Conservation (phyloP, 1,139 yeast species). For the Blastobotrys buckinghamii region DNA sequence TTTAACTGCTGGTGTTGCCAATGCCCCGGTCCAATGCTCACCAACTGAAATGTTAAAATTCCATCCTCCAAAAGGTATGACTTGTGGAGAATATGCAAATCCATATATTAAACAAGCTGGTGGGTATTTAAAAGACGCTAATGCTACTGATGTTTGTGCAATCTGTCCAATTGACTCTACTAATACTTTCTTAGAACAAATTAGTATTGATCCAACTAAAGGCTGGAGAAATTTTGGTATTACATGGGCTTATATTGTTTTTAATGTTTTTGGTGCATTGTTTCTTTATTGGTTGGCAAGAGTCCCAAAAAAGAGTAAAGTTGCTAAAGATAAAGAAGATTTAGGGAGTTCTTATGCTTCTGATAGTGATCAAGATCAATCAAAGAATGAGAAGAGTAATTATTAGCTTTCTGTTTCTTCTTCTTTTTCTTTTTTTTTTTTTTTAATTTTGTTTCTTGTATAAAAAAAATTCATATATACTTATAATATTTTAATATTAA, state of each 20-base stretch:
- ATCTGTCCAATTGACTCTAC: conserved; percentile 52
- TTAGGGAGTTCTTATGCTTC: not conserved
- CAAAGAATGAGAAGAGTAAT: too few relatives aligned
- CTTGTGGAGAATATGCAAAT: conserved; percentile 51
- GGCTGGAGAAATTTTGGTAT: conserved; percentile 61
- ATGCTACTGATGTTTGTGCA: conserved; percentile 49
- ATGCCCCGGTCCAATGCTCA: conserved; percentile 50
- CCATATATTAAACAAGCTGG: conserved; percentile 34
- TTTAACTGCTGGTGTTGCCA: conserved; percentile 47
- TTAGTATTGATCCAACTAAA: conserved; percentile 39
- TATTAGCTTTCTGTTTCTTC: too few relatives aligned
- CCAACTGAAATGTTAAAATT: conserved; percentile 46
- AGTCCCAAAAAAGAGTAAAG: conserved; percentile 47
- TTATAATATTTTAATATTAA: too few relatives aligned
- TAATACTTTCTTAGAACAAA: conserved; percentile 44
- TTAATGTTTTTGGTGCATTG: conserved; percentile 49
- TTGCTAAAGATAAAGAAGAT: conserved; percentile 24
- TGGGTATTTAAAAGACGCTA: conserved; percentile 52
- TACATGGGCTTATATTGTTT: conserved; percentile 43
- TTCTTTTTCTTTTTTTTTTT: too few relatives aligned
- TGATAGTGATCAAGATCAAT: not conserved
- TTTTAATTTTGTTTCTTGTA: not conserved
- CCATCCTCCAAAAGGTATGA: conserved; percentile 53
- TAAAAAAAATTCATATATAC: not conserved
- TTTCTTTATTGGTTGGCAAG: conserved; percentile 69